A percentile compares a stretch with the other conserved stretches of the same genome.
Conservation (phyloP, 805 yeast genomes). For the Geotrichum ghanense region DNA sequence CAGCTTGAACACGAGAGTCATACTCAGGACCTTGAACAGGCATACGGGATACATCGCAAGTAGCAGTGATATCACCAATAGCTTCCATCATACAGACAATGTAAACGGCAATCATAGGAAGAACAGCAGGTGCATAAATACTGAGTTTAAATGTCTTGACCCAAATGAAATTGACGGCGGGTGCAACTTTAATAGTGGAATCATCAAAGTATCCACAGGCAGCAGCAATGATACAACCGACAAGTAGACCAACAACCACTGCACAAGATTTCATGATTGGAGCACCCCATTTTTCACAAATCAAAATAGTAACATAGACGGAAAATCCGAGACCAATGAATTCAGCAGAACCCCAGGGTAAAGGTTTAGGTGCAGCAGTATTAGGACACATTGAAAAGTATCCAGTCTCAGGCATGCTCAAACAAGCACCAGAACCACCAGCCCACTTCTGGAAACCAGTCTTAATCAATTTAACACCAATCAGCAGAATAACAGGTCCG, state of each 20-base stretch:
- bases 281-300: conserved; percentile 80
- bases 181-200: conserved; percentile 53
- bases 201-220: conserved; percentile 73
- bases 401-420: conserved; percentile 29
- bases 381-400: conserved; percentile 36
- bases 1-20: conserved; percentile 87
- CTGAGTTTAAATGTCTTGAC: conserved; percentile 70
- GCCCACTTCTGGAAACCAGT: conserved; percentile 77
- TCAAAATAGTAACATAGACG: conserved; percentile 60
- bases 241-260: conserved; percentile 70
- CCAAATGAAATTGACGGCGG: conserved; percentile 83
- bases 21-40: conserved; percentile 73
- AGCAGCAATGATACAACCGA: conserved; percentile 89
- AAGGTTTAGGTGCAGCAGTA: conserved; percentile 40
- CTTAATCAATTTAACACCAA: conserved; percentile 59
- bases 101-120: conserved; percentile 77
- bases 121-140: conserved; percentile 75
- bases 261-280: conserved; percentile 95
- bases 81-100: conserved; percentile 84
- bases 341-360: conserved; percentile 80
- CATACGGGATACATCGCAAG: conserved; percentile 79
- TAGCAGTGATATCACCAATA: conserved; percentile 90
- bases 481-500: conserved; percentile 82
- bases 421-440: conserved; percentile 59
- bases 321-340: conserved; percentile 81